Percentiles rank a stretch among this genome's conserved stretches.
These are phyloP conservation scores for Pueraria montana DNA, from an alignment of 306 rosid genomes.

Conservation along the genomic window DNA sequence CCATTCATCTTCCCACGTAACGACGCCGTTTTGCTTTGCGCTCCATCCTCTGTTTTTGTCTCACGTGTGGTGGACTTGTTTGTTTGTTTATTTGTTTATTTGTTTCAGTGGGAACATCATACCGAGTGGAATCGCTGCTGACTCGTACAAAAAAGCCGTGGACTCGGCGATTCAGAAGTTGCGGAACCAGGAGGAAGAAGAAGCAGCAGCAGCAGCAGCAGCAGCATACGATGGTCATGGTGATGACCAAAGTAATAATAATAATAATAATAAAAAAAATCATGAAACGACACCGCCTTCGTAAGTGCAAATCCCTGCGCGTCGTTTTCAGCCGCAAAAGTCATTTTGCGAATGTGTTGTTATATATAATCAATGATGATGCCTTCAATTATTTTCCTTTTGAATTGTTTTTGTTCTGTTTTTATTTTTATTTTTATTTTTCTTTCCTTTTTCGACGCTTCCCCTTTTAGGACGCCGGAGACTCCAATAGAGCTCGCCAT, in stretches of 20 bases:
- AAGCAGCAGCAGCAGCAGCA: slow-evolving; percentile 38
- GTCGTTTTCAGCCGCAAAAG: slow-evolving; percentile 48
- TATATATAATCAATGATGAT: slow-evolving; percentile 23
- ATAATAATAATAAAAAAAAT: slow-evolving; percentile 4
- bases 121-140: slow-evolving; percentile 90
- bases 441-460: slow-evolving; percentile 5
- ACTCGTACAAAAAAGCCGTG: slow-evolving; percentile 89
- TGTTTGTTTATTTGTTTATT: not conserved
- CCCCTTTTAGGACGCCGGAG: slow-evolving; percentile 62
- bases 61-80: no score
- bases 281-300: slow-evolving; percentile 63
- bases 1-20: not conserved
- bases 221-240: slow-evolving; percentile 20
- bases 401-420: not conserved
- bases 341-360: slow-evolving; percentile 34
- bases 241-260: slow-evolving; percentile 30
- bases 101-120: slow-evolving; percentile 75
- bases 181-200: slow-evolving; percentile 66
- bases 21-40: not conserved
- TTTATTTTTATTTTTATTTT: not conserved
- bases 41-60: not conserved
- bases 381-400: slow-evolving; percentile 46
- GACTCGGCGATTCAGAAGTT: slow-evolving; percentile 83
- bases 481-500: slow-evolving; percentile 89
- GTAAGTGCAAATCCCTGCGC: slow-evolving; percentile 54